These are phyloP conservation scores for Cryphonectria parasitica DNA, from an alignment of 2,329 filamentous ascomycete species.

Conservation along the genomic window DNA sequence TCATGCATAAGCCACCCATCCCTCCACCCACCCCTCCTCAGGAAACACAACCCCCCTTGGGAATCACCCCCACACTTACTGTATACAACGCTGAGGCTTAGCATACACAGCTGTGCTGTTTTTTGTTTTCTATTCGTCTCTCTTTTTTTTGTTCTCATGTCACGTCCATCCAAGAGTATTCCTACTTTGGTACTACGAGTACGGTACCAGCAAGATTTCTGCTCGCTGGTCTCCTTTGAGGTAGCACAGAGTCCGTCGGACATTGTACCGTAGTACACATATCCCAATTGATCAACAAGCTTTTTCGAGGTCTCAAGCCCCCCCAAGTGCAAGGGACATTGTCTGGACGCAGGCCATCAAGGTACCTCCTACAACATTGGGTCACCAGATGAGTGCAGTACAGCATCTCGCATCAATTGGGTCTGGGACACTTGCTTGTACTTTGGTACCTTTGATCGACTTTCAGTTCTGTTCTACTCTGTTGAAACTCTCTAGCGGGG, in stretches of 20 bases:
- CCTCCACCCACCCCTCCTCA: conserved; percentile 8
- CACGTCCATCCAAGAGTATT: neutral
- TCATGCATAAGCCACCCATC: conserved; percentile 10
- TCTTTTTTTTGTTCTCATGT: neutral
- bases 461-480: neutral
- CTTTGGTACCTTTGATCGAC: neutral
- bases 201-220: neutral
- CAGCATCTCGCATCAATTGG: neutral
- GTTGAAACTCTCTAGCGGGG: too few species aligned
- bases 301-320: neutral
- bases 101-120: conserved; percentile 21
- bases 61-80: conserved; percentile 7
- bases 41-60: neutral
- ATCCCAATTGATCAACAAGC: neutral
- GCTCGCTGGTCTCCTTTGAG: neutral
- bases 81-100: neutral
- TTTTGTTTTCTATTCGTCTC: neutral
- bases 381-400: neutral
- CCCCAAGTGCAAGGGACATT: neutral
- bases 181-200: neutral
- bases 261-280: neutral
- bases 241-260: neutral
- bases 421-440: neutral
- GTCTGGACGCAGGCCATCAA: neutral
- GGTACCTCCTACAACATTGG: neutral